Evolutionary conservation across 345 rosid species (phyloP), one percentile per base, ranked within the genome.

Genomic region (Atalantia buxifolia): DNA sequence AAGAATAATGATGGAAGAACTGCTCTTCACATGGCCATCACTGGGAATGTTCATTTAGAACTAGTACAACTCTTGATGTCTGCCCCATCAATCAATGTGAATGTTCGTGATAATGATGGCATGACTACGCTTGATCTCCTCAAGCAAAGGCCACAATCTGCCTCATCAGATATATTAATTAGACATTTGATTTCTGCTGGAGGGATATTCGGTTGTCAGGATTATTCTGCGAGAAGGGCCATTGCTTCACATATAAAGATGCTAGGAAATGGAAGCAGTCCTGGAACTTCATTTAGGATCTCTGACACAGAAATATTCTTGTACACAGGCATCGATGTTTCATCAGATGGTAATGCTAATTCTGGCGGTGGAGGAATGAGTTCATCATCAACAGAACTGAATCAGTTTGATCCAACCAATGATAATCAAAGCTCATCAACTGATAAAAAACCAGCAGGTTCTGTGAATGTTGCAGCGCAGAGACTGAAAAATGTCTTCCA

Each of bases 91-190:
- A 90, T 92, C 60, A 78, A 92, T 77, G 90, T 95, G 25, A 95
- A 95, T 77, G 76, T 85, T 40, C 80, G 84, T 1, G 95, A 93
- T 72, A 84, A 80, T 7, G 81, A 92, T 72, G 93, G 95, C 69
- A 82, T 92, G 98, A 91, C 94, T 74, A 90, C 98, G 0, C 98
- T 93, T 10, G 98, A 93, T 85, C 88, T 93, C 5, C 93, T 95
- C 42, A 88, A 82, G 82, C 92, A 85, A 70, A 83, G 86, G 63
- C 94, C 95, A 6, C 86, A 70, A 7, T 89, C 92, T 73, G 90
- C 92, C 1, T 87, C 94, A 1, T 90, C 91, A 0, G 97, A 95
- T 82, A 86, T 91, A 56, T 80, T 93, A 13, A 88, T 89, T 12
- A 81, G 95, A 75, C 88, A 89, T 64, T 76, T 95, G 80, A 88